Conservation (phyloP, 345 rosid genomes). For the Crucihimalaya himalaica region DNA sequence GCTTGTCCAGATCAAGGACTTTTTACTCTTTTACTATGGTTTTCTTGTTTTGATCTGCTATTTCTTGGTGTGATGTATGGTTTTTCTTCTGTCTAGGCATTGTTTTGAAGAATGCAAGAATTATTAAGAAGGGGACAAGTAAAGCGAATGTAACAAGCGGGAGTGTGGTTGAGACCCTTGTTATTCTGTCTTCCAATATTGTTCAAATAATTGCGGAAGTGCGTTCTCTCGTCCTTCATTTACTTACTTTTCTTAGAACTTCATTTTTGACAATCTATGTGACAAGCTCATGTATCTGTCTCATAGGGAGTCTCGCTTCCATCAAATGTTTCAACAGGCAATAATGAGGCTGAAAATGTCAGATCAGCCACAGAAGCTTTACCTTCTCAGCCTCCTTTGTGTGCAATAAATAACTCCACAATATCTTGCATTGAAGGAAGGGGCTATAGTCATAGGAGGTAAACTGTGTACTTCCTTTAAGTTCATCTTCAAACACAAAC, state of each 20-base stretch:
- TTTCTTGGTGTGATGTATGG: background rate
- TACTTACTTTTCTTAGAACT: slow-evolving; percentile 6
- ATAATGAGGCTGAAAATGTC: slow-evolving; percentile 34
- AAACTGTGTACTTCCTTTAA: background rate
- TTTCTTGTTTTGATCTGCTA: background rate
- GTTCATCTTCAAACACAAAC: background rate
- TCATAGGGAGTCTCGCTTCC: slow-evolving; percentile 65
- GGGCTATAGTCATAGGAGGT: slow-evolving; percentile 53
- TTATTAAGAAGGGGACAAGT: slow-evolving; percentile 71
- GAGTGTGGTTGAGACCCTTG: slow-evolving; percentile 63
- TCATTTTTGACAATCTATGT: slow-evolving; percentile 18
- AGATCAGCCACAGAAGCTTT: slow-evolving; percentile 42
- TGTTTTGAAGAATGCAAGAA: slow-evolving; percentile 80
- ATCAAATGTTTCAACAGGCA: slow-evolving; percentile 44
- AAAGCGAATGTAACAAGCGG: slow-evolving; percentile 59
- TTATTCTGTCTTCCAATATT: slow-evolving; percentile 63
- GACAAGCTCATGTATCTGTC: background rate
- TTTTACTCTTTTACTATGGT: background rate
- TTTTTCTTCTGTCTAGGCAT: slow-evolving; percentile 50
- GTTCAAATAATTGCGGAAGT: slow-evolving; percentile 90
- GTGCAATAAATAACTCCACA: slow-evolving; percentile 31
- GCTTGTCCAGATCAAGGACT: background rate
- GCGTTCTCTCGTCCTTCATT: slow-evolving; percentile 26
- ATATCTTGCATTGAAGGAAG: slow-evolving; percentile 37
- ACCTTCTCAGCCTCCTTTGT: slow-evolving; percentile 30